Conservation (phyloP, 1,139 yeast species). For the Ashbya aceris region DNA sequence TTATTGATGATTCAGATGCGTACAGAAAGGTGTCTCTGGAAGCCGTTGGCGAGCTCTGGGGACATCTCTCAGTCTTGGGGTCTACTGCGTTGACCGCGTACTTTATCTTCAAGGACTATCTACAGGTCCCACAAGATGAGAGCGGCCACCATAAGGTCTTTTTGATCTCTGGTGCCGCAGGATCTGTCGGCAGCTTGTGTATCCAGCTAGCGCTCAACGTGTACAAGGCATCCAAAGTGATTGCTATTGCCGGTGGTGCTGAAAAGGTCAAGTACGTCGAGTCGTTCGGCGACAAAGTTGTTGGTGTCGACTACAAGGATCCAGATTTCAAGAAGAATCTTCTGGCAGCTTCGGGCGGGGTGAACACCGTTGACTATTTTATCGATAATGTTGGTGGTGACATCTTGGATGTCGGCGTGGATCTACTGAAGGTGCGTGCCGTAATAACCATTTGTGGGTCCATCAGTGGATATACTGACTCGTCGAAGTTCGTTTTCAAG, state of each 20-base stretch:
- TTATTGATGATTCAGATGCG: slow-evolving; percentile 20
- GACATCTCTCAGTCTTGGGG: slow-evolving; percentile 44
- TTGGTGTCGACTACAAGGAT: slow-evolving; percentile 47
- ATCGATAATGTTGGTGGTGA: slow-evolving; percentile 61
- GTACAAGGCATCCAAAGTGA: slow-evolving; percentile 45
- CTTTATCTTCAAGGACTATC: slow-evolving; percentile 42
- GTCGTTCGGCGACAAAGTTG: slow-evolving; percentile 45
- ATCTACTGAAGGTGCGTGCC: slow-evolving; percentile 36
- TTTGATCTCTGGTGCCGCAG: slow-evolving; percentile 58
- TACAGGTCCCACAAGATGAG: slow-evolving; percentile 31
- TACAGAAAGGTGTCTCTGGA: slow-evolving; percentile 26
- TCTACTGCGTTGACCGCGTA: slow-evolving; percentile 57
- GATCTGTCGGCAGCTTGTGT: slow-evolving; percentile 59
- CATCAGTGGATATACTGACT: slow-evolving; percentile 48
- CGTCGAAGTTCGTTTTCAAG: slow-evolving; percentile 29
- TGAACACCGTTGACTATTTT: slow-evolving; percentile 37
- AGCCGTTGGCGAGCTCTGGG: slow-evolving; percentile 31
- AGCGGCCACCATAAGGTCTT: slow-evolving; percentile 35
- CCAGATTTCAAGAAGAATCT: slow-evolving; percentile 38
- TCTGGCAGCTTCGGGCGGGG: slow-evolving; percentile 38
- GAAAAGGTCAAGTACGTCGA: slow-evolving; percentile 49
- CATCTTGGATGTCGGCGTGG: slow-evolving; percentile 41
- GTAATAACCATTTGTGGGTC: slow-evolving; percentile 53
- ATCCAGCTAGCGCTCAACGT: slow-evolving; percentile 51
- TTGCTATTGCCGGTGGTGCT: slow-evolving; percentile 57